Base-by-base conservation (phyloP, 306 rosid species). In the Quercus glauca region DNA sequence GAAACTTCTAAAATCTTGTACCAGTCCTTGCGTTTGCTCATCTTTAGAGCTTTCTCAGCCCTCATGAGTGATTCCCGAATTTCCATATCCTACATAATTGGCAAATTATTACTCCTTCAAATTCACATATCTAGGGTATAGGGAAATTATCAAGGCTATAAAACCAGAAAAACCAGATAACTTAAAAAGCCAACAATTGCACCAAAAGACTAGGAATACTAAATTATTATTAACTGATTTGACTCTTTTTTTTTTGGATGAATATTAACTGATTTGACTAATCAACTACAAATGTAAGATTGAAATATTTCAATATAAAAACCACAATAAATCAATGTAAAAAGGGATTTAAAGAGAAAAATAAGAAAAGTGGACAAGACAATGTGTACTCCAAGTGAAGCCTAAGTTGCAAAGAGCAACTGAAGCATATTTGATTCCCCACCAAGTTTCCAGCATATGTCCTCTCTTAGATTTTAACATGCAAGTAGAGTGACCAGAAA, bases 1-100 rank as follows among this genome's bases (percentile, higher is more conserved):
- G 99, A 91, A 79, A 96, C 87, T 70, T 84, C 99, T 91, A 96
- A 87, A 78, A 90, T 91, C 88, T 96, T 96, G 88, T 96, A 96
- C 90, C 86, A 93, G 81, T 96, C 99, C 79, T 93, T 96, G 80
- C 99, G 97, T 84, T 93, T 91, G 96, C 99, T 96, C 82, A 96
- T 90, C 90, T 96, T 96, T 43, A 96, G 85, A 74, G 98, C 96
- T 88, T 93, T 96, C 84, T 96, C 98, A 0, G 99, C 99, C 83
- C 89, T 91, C 94, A 90, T 88, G 20, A 88, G 70, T 69, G 86
- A 77, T 85, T 96, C 98, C 63, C 99, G 93, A 80, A 96, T 91
- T 78, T 89, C 88, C 96, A 85, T 90, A 81, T 96, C 99, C 99
- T 96, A 90, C 81, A 84, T 55, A 80, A 76, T 55, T 56, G 71